A percentile compares a stretch with the other conserved stretches of the same genome.
Conservation (phyloP, 2,329 filamentous ascomycete genomes). For the Xylaria sp. region DNA sequence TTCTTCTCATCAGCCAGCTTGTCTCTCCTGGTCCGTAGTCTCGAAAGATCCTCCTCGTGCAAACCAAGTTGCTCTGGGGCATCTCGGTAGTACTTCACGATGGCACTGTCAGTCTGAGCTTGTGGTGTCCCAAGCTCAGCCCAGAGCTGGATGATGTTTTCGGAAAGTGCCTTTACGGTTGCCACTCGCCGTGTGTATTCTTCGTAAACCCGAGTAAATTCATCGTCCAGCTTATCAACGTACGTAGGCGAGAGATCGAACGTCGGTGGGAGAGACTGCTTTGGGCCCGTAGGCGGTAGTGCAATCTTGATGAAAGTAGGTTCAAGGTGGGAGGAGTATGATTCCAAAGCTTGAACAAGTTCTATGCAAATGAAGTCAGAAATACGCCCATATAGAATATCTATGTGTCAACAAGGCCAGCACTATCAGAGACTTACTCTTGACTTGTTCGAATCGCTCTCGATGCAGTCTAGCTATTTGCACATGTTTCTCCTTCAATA, state of each 20-base stretch:
- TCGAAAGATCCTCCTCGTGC: constrained; percentile 83
- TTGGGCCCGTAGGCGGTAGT: constrained; percentile 82
- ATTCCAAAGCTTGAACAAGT: constrained; percentile 91
- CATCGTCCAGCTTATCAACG: constrained; percentile 83
- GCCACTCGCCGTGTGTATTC: constrained; percentile 89
- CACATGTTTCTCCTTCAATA: constrained; percentile 85
- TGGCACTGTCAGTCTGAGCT: constrained; percentile 85
- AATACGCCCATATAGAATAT: neutral
- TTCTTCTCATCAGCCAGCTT: constrained; percentile 90
- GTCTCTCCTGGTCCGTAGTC: constrained; percentile 79
- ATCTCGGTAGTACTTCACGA: constrained; percentile 90
- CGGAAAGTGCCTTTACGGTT: constrained; percentile 77
- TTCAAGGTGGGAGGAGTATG: constrained; percentile 96
- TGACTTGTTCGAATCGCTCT: constrained; percentile 94
- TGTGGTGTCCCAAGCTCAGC: constrained; percentile 94
- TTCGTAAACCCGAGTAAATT: constrained; percentile 95
- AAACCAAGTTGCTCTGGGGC: constrained; percentile 93
- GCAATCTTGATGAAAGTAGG: constrained; percentile 85
- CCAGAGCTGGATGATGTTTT: constrained; percentile 94
- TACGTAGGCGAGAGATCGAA: constrained; percentile 96
- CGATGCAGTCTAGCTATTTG: constrained; percentile 84
- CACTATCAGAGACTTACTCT: constrained; percentile 69
- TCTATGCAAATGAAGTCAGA: constrained; percentile 61
- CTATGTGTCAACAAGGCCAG: neutral
- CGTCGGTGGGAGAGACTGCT: constrained; percentile 78